Percentiles rank a stretch among this genome's conserved stretches.
Conservation (phyloP, 2,329 filamentous ascomycete genomes). For the Botrytis byssoidea region DNA sequence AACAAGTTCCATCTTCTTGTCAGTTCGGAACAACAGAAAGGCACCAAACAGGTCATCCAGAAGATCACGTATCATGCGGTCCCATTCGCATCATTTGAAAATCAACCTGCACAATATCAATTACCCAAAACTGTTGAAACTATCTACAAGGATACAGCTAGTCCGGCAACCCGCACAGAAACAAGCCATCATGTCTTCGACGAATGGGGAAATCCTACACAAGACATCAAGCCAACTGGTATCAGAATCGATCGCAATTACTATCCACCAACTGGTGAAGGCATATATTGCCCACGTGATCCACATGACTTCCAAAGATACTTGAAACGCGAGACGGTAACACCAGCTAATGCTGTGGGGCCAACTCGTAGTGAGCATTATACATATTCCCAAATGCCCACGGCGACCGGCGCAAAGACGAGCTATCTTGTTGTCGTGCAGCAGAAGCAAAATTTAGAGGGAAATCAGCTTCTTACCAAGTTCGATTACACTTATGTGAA, state of each 20-base stretch:
- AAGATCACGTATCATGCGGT: constrained; percentile 14
- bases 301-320: constrained; percentile 16
- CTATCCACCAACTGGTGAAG: constrained; percentile 10
- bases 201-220: constrained; percentile 15
- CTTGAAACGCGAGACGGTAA: constrained; percentile 12
- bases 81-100: constrained; percentile 6
- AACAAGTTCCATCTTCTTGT: constrained; percentile 19
- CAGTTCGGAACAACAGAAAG: constrained; percentile 17
- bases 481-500: constrained; percentile 13
- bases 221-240: constrained; percentile 6
- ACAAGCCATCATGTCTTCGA: constrained; percentile 8
- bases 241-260: constrained; percentile 10
- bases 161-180: background rate
- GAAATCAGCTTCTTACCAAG: background rate
- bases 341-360: background rate
- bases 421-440: constrained; percentile 4
- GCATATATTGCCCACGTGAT: constrained; percentile 7
- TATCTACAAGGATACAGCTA: constrained; percentile 11
- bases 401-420: background rate
- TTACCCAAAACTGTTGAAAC: constrained; percentile 9
- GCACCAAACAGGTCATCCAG: constrained; percentile 8
- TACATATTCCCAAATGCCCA: constrained; percentile 14
- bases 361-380: constrained; percentile 12
- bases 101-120: constrained; percentile 16
- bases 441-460: background rate